Evolutionary conservation across 257 asterid genomes (phyloP).

Genomic region (Solanum bukasovii): DNA sequence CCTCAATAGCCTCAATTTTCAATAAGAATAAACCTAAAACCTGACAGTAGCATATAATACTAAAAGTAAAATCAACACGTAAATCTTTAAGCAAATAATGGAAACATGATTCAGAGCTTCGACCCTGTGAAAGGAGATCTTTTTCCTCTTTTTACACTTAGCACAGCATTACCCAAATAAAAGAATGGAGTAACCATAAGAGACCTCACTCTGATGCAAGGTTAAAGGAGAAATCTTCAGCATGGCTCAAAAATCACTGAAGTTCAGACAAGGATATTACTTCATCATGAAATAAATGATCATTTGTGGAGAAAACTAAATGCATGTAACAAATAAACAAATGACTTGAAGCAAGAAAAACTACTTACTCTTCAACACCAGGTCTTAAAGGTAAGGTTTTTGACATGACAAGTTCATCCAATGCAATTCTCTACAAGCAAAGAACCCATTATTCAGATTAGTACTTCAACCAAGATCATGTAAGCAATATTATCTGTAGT

Average conservation of each 20-base stretch:
- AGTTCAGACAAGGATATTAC: neutral
- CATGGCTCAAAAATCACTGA: neutral
- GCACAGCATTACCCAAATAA: neutral
- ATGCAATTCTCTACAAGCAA: constrained; percentile 71
- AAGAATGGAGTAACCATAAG: neutral
- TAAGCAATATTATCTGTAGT: neutral
- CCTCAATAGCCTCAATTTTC: neutral
- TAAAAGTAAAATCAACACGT: neutral
- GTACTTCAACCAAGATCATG: neutral
- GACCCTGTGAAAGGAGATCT: neutral
- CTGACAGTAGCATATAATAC: neutral
- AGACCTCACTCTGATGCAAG: neutral
- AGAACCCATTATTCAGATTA: constrained; percentile 17
- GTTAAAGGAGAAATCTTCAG: neutral
- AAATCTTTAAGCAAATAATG: neutral
- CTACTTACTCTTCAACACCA: constrained; percentile 75
- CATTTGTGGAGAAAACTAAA: neutral
- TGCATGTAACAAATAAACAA: neutral
- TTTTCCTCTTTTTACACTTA: neutral
- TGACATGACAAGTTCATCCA: constrained; percentile 76
- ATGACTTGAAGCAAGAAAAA: constrained; percentile 1
- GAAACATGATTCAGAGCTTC: neutral
- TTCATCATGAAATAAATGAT: neutral
- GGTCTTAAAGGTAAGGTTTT: constrained; percentile 62
- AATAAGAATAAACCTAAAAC: neutral